Evolutionary conservation across 2,329 filamentous ascomycete species (phyloP).

Genomic region (Fusarium sp.): DNA sequence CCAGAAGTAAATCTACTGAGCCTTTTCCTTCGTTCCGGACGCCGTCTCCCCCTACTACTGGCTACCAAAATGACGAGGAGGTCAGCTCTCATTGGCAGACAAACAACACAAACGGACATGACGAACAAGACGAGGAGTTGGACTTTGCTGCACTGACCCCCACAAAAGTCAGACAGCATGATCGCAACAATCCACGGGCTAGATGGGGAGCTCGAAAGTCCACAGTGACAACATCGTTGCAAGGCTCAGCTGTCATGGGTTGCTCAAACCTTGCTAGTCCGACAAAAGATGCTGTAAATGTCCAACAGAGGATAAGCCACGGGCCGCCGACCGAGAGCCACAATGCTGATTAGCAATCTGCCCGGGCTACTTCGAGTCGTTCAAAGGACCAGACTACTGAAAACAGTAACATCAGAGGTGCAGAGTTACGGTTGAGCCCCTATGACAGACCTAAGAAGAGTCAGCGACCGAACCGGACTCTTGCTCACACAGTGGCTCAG

Average conservation of each 20-base stretch:
- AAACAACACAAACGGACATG: constrained; percentile 1
- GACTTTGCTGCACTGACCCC: constrained; percentile 33
- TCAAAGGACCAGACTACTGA: constrained; percentile 1
- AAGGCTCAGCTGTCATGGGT: constrained; percentile 36
- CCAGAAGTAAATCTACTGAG: constrained; percentile 23
- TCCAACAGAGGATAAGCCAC: background rate
- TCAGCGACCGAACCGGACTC: constrained; percentile 5
- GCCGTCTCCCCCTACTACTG: background rate
- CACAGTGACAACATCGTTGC: constrained; percentile 40
- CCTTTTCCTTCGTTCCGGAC: background rate
- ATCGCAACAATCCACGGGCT: constrained; percentile 26
- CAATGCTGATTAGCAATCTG: constrained; percentile 44
- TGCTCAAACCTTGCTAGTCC: constrained; percentile 31
- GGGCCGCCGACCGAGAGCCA: constrained; percentile 18
- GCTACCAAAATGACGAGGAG: background rate
- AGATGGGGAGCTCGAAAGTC: constrained; percentile 16
- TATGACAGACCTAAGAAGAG: constrained; percentile 13
- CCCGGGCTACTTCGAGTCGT: constrained; percentile 18
- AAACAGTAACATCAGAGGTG: constrained; percentile 6
- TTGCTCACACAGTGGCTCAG: background rate
- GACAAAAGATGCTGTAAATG: background rate
- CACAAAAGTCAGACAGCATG: constrained; percentile 30
- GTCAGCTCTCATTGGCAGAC: background rate
- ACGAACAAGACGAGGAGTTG: constrained; percentile 14
- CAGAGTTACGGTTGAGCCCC: constrained; percentile 2